These are phyloP conservation scores for Lentinula sp. DNA, from an alignment of 768 basidiomycete species.

Conservation along the genomic window DNA sequence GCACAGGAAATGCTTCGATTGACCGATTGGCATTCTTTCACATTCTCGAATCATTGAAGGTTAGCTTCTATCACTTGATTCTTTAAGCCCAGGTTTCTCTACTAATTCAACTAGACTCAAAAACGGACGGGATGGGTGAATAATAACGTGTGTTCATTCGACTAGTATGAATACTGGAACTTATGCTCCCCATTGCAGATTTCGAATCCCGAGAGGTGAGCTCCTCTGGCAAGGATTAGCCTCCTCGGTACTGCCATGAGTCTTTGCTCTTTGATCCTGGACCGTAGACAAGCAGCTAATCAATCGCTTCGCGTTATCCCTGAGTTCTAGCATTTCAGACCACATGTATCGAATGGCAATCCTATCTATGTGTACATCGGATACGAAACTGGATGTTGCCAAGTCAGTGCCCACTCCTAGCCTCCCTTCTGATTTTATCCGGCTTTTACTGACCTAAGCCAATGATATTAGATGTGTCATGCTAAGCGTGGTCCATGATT, in stretches of 20 bases:
- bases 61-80: constrained; percentile 17
- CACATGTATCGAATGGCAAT: constrained; percentile 98
- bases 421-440: background rate
- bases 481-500: constrained; percentile 90
- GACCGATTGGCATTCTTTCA: constrained; percentile 91
- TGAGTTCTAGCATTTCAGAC: constrained; percentile 68
- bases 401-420: constrained; percentile 38
- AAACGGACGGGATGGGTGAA: constrained; percentile 95
- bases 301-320: background rate
- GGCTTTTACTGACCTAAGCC: background rate
- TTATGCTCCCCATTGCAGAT: constrained; percentile 39
- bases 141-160: constrained; percentile 49
- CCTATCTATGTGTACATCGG: constrained; percentile 84
- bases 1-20: constrained; percentile 42
- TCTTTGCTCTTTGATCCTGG: too few species aligned
- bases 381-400: constrained; percentile 61
- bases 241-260: too few species aligned
- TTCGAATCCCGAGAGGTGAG: constrained; percentile 75
- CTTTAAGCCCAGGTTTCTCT: background rate
- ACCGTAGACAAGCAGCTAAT: background rate
- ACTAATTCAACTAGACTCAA: constrained; percentile 56
- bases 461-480: constrained; percentile 61
- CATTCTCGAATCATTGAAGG: constrained; percentile 84
- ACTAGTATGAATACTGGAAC: constrained; percentile 4
- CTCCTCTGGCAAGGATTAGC: background rate